phyloP scores from a whole-genome alignment of 1,284 basidiomycete species.

The Singerocomus inundabilis region DNA sequence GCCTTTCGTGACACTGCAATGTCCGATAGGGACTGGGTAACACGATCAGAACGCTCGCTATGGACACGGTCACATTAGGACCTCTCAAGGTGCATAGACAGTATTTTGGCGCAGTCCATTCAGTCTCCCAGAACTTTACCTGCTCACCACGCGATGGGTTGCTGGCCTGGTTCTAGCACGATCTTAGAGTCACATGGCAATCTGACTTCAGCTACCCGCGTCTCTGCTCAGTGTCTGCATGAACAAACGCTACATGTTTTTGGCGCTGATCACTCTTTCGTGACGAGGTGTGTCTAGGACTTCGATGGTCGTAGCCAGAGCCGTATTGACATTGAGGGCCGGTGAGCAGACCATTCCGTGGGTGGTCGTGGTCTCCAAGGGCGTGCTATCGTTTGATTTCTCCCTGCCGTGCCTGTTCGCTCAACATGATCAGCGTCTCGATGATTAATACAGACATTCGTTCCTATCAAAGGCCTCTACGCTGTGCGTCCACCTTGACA shows the following conservation, averaged over 20 bases:
- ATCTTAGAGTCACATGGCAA: slow-evolving; percentile 48
- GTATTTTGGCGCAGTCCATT: slow-evolving; percentile 46
- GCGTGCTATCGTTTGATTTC: slow-evolving; percentile 13
- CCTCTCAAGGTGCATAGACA: slow-evolving; percentile 44
- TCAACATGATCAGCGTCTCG: slow-evolving; percentile 43
- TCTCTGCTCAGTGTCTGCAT: slow-evolving; percentile 61
- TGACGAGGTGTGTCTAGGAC: neutral
- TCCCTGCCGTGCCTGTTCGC: neutral
- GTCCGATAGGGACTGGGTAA: slow-evolving; percentile 44
- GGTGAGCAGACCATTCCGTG: slow-evolving; percentile 43
- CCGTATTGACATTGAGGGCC: slow-evolving; percentile 56
- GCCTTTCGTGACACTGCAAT: slow-evolving; percentile 17
- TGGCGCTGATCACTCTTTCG: slow-evolving; percentile 34
- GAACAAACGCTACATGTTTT: slow-evolving; percentile 36
- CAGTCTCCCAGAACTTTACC: slow-evolving; percentile 44
- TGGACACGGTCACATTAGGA: slow-evolving; percentile 49
- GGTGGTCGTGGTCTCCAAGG: slow-evolving; percentile 52
- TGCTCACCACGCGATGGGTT: slow-evolving; percentile 51
- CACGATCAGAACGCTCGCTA: slow-evolving; percentile 43
- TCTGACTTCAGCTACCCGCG: slow-evolving; percentile 45
- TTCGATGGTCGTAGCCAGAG: slow-evolving; percentile 34
- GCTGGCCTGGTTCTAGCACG: slow-evolving; percentile 58
- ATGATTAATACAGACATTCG: slow-evolving; percentile 28
- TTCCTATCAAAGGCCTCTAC: slow-evolving; percentile 26
- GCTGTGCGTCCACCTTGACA: slow-evolving; percentile 38